These are phyloP conservation scores for Penicillium decumbens DNA, from an alignment of 2,329 filamentous ascomycete genomes.

Conservation along the genomic window DNA sequence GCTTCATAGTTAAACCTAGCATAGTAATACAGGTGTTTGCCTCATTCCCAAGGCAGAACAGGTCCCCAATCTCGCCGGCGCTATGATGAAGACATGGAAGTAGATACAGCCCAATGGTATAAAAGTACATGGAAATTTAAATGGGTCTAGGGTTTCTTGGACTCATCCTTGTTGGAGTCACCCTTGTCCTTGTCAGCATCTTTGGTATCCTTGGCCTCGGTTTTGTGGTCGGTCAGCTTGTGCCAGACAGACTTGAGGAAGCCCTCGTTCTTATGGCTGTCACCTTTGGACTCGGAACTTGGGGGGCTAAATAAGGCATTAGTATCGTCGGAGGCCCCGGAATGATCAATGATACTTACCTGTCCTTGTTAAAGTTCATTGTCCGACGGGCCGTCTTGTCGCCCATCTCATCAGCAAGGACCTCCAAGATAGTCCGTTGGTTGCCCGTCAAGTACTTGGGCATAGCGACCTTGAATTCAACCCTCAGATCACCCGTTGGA, in stretches of 20 bases:
- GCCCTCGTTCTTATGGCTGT: constrained; percentile 72
- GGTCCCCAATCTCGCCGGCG: constrained; percentile 34
- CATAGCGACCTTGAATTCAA: constrained; percentile 94
- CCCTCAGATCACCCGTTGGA: constrained; percentile 73
- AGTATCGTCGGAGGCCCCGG: not conserved
- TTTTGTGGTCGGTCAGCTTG: constrained; percentile 65
- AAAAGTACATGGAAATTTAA: constrained; percentile 25
- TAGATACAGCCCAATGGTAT: constrained; percentile 30
- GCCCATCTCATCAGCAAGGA: constrained; percentile 92
- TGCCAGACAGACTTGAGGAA: constrained; percentile 95
- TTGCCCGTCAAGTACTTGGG: constrained; percentile 89
- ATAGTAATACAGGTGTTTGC: constrained; percentile 23
- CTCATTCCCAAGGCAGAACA: constrained; percentile 17
- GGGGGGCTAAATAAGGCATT: constrained; percentile 17
- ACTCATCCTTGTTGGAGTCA: constrained; percentile 28
- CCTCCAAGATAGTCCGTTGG: constrained; percentile 87
- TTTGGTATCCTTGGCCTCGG: constrained; percentile 28
- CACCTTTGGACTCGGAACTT: constrained; percentile 20
- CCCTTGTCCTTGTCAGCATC: constrained; percentile 22
- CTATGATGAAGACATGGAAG: constrained; percentile 31
- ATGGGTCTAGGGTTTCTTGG: constrained; percentile 38
- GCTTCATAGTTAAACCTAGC: constrained; percentile 19
- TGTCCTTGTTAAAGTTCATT: constrained; percentile 69
- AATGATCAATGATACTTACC: constrained; percentile 43
- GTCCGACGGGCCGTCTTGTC: constrained; percentile 87